Evolutionary conservation across 768 basidiomycete species (phyloP).

Genomic region (Hydnomerulius pinastri): DNA sequence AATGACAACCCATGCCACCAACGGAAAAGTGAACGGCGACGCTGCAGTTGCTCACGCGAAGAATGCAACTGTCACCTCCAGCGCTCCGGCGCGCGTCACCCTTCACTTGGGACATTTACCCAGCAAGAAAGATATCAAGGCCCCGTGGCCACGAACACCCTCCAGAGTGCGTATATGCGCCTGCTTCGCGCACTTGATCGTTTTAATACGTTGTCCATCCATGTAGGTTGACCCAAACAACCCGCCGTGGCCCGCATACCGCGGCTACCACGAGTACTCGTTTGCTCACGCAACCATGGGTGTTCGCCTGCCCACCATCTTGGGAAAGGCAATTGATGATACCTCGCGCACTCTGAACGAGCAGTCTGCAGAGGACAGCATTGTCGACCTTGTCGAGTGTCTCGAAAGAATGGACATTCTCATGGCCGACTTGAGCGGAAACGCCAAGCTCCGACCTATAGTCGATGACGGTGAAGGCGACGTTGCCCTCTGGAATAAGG

Average conservation of each 20-base stretch:
- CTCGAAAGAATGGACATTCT: slow-evolving; percentile 89
- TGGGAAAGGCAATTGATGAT: slow-evolving; percentile 95
- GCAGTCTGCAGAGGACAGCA: slow-evolving; percentile 76
- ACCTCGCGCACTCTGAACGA: slow-evolving; percentile 86
- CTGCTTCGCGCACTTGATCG: background rate
- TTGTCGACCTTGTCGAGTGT: slow-evolving; percentile 82
- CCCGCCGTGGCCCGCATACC: slow-evolving; percentile 80
- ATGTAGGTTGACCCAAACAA: slow-evolving; percentile 77
- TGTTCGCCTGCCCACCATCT: slow-evolving; percentile 90
- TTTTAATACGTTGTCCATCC: background rate
- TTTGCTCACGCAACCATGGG: slow-evolving; percentile 95
- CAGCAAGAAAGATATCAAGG: slow-evolving; percentile 69
- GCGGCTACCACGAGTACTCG: slow-evolving; percentile 80
- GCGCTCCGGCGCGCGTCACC: slow-evolving; percentile 60
- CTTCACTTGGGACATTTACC: slow-evolving; percentile 76
- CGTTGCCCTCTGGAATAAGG: slow-evolving; percentile 95
- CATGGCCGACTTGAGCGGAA: slow-evolving; percentile 84
- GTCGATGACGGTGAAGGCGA: slow-evolving; percentile 91
- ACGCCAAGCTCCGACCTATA: slow-evolving; percentile 83
- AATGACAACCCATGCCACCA: background rate
- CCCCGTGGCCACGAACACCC: slow-evolving; percentile 74
- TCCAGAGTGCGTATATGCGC: slow-evolving; percentile 51
- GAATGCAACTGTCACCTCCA: slow-evolving; percentile 17
- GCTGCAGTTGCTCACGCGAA: background rate
- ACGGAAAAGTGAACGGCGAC: slow-evolving; percentile 9